Percentiles rank a stretch among this genome's conserved stretches.
phyloP scores from a whole-genome alignment of 2,329 filamentous ascomycete genomes.

The Fusarium sp. region DNA sequence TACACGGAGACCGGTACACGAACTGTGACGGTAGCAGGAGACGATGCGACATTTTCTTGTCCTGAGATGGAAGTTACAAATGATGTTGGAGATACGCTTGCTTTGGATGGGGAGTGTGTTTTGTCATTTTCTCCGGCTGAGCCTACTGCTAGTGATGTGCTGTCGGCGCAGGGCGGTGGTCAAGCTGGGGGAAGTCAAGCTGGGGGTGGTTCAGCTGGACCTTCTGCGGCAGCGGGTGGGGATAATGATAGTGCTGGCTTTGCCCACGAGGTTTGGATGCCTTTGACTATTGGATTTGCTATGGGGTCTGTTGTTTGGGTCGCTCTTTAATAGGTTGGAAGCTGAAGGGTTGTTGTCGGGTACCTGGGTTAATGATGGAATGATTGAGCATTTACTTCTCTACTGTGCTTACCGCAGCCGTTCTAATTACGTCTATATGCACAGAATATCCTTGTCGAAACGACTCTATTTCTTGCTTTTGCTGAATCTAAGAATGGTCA shows the following conservation, averaged over 20 bases:
- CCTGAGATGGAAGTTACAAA: slow-evolving; percentile 20
- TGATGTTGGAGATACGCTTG: background rate
- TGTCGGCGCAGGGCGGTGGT: background rate
- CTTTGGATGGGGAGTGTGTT: slow-evolving; percentile 7
- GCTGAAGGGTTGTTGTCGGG: background rate
- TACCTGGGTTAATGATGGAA: background rate
- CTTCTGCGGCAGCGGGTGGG: background rate
- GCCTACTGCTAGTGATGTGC: background rate
- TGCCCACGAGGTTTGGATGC: accelerated
- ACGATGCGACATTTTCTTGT: slow-evolving; percentile 9
- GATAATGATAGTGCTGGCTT: background rate
- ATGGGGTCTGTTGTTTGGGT: background rate
- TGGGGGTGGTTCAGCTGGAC: background rate
- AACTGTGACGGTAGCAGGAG: background rate
- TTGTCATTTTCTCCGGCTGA: slow-evolving; percentile 2
- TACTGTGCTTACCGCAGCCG: background rate
- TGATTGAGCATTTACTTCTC: background rate
- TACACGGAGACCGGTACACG: background rate
- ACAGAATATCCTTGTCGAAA: accelerated
- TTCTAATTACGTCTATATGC: background rate
- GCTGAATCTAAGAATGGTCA: background rate
- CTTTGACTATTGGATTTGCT: background rate
- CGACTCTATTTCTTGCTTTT: background rate
- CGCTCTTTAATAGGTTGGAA: background rate
- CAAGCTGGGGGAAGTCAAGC: background rate